These are phyloP conservation scores for Pycnococcus provasolii DNA, from an alignment of 139 green algal genomes.

Conservation along the genomic window DNA sequence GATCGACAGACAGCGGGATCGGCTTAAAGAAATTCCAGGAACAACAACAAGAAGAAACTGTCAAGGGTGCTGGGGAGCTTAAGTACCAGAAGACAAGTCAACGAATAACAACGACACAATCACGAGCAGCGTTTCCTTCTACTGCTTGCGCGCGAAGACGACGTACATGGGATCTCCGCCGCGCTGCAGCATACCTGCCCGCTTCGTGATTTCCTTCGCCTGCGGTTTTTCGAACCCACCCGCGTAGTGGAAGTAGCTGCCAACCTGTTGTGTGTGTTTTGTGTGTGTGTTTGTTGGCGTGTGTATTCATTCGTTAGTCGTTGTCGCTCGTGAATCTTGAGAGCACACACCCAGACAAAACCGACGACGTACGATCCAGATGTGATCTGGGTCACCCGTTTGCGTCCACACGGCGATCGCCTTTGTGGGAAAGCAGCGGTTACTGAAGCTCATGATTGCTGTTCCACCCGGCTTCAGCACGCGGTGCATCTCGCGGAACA, in stretches of 20 bases:
- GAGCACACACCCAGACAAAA: too few species aligned
- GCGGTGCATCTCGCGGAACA: conserved; percentile 64
- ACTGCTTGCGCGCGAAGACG: conserved; percentile 33
- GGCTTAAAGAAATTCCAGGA: too few species aligned
- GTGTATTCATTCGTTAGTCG: too few species aligned
- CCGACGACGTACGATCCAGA: conserved; percentile 4
- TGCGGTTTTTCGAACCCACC: conserved; percentile 53
- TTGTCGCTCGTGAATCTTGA: too few species aligned
- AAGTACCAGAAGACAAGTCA: too few species aligned
- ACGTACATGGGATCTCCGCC: conserved; percentile 63
- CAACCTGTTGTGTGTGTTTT: conserved; percentile 69
- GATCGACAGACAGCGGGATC: too few species aligned
- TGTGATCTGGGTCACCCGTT: conserved; percentile 37
- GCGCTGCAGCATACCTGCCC: too few species aligned
- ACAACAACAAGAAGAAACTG: too few species aligned
- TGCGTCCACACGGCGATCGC: conserved; percentile 48
- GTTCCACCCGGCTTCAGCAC: conserved; percentile 71
- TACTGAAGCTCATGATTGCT: conserved; percentile 69
- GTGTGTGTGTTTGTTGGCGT: conserved; percentile 12
- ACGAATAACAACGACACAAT: too few species aligned
- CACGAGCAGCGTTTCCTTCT: too few species aligned
- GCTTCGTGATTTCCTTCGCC: conserved; percentile 54
- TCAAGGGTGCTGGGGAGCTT: too few species aligned
- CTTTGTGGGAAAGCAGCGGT: conserved; percentile 90
- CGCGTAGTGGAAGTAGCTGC: conserved; percentile 83